A percentile compares a stretch with the other conserved stretches of the same genome.
phyloP scores from a whole-genome alignment of 495 filamentous ascomycete genomes.

The Hypoxylon fuscum region DNA sequence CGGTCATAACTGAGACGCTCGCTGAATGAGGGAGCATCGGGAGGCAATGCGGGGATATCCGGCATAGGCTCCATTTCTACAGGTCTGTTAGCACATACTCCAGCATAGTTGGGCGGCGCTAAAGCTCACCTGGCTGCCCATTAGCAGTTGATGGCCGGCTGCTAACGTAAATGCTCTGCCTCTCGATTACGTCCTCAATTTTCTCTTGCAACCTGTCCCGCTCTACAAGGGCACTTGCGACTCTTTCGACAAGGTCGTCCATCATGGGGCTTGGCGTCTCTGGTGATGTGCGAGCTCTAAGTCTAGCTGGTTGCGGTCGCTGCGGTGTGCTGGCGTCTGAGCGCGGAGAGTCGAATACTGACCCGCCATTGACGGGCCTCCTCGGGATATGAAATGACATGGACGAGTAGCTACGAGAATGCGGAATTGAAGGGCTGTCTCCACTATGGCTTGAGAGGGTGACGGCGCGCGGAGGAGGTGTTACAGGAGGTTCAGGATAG shows the following conservation, averaged over 20 bases:
- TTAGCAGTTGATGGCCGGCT: conserved; percentile 59
- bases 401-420: conserved; percentile 57
- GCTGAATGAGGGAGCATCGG: conserved; percentile 59
- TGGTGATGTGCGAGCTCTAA: conserved; percentile 45
- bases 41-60: conserved; percentile 55
- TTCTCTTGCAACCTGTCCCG: conserved; percentile 60
- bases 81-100: conserved; percentile 22
- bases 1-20: conserved; percentile 57
- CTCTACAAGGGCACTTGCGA: conserved; percentile 62
- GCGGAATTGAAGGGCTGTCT: conserved; percentile 48
- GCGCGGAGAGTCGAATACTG: conserved; percentile 42
- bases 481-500: conserved; percentile 42
- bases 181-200: conserved; percentile 62
- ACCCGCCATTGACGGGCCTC: conserved; percentile 49
- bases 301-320: conserved; percentile 40
- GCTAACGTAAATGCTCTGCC: conserved; percentile 59
- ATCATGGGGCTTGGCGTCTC: conserved; percentile 44
- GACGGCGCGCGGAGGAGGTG: conserved; percentile 53
- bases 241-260: conserved; percentile 57
- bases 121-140: conserved; percentile 37
- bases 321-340: conserved; percentile 39
- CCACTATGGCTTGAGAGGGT: conserved; percentile 47
- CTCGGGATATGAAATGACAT: conserved; percentile 62
- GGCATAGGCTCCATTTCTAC: conserved; percentile 56
- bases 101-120: background rate